Evolutionary conservation across 1,139 yeast species (phyloP), one percentile per base, ranked within the genome.

Genomic region (Hyphopichia khmerensis): DNA sequence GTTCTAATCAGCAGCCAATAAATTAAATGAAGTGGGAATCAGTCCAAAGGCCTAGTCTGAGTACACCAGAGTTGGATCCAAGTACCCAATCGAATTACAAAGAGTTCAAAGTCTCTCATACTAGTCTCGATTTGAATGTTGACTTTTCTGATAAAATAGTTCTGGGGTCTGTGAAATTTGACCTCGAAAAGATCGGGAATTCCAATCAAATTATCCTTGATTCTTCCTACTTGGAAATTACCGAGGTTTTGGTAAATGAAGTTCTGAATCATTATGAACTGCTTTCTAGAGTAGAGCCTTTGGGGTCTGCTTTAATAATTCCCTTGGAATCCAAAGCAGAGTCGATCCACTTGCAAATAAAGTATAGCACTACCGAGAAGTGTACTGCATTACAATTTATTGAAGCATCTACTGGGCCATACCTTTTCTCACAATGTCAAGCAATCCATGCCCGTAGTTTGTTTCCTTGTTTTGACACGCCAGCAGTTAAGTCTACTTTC

Each of bases 341-440:
- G 2, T 5, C 42, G 1, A 44, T 75, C 33, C 48, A 52, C 6
- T 59, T 89, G 26, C 52, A 59, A 26, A 64, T 88, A 36, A 65
- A 59, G 15, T 90, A 81, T 53, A 67, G 75, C 45, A 89, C 96
- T 38, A 89, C 96, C 2, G 69, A 70, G 3, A 61, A 79, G 24
- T 86, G 96, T 58, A 87, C 96, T 2, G 96, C 96, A 1, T 68
- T 89, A 49, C 96, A 90, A 64, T 90, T 95, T 82, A 87, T 96
- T n/a, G 84, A 84, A 41, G 95, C 93, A 26, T 77, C 80, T 50
- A 69, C 65, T 33, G 73, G 75, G 17, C 95, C 95, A 3, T 87
- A 88, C 61, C 75, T 90, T 52, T 90, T 89, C 62, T 87, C 96
- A 24, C 96, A 90, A 64, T 81, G 95, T 59, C 96, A 90, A 67